Conservation (phyloP, 2,329 filamentous ascomycete genomes). For the Xylaria sp. region DNA sequence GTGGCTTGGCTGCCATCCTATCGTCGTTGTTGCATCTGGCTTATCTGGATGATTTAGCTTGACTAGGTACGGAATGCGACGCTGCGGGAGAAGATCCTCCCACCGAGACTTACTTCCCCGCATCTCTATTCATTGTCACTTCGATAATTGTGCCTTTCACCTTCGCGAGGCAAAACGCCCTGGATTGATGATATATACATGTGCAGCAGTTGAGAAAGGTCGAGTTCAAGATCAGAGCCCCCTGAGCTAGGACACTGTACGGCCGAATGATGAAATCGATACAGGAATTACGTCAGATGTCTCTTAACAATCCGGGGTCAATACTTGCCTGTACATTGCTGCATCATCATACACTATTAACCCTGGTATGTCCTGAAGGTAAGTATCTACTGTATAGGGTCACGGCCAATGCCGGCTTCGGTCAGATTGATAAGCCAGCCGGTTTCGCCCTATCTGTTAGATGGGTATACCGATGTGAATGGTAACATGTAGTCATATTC, state of each 20-base stretch:
- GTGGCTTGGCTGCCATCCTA: slow-evolving; percentile 19
- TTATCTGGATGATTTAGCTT: slow-evolving; percentile 28
- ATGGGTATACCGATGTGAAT: background rate
- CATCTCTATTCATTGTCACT: background rate
- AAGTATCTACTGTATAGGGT: slow-evolving; percentile 7
- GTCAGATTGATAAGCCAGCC: slow-evolving; percentile 28
- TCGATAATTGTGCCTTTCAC: background rate
- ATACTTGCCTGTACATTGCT: background rate
- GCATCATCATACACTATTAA: slow-evolving; percentile 13
- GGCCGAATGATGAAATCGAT: background rate
- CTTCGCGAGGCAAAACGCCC: background rate
- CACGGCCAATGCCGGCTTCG: slow-evolving; percentile 15
- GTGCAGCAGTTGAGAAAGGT: background rate
- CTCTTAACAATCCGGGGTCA: background rate
- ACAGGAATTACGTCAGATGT: background rate
- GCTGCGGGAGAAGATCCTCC: slow-evolving; percentile 21
- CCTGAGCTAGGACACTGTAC: background rate
- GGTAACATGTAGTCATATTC: background rate
- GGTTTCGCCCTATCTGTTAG: slow-evolving; percentile 1
- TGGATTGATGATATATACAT: background rate
- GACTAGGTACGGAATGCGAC: slow-evolving; percentile 32
- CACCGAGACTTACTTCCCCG: slow-evolving; percentile 20
- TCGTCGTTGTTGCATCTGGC: slow-evolving; percentile 30
- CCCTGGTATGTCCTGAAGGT: background rate
- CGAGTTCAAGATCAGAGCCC: too few relatives aligned